Evolutionary conservation across 495 filamentous ascomycete species (phyloP).

Genomic region (Penicillium lividum): DNA sequence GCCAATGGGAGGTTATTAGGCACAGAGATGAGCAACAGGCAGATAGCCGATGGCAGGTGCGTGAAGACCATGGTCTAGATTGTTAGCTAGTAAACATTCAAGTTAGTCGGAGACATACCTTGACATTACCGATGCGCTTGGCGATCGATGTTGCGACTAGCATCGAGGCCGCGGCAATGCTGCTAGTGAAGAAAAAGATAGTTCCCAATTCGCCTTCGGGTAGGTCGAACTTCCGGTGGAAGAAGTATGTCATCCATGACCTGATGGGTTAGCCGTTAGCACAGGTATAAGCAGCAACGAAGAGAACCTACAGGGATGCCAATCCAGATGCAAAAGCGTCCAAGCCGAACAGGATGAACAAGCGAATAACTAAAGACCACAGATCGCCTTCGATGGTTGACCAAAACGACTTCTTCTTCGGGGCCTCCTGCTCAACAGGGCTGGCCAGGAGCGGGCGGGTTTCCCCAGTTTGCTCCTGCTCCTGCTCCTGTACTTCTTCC

Average conservation of each 20-base stretch:
- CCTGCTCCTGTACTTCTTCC: constrained; percentile 19
- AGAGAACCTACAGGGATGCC: constrained; percentile 58
- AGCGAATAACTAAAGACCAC: constrained; percentile 60
- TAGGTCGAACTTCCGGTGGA: constrained; percentile 73
- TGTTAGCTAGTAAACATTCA: constrained; percentile 5
- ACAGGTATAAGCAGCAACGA: background rate
- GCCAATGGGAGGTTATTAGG: constrained; percentile 55
- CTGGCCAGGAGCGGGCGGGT: constrained; percentile 49
- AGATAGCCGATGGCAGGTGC: constrained; percentile 74
- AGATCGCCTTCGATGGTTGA: constrained; percentile 58
- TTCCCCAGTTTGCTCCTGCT: constrained; percentile 29
- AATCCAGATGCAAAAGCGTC: constrained; percentile 81
- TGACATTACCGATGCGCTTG: constrained; percentile 74
- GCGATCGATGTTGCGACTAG: constrained; percentile 75
- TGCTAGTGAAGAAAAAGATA: constrained; percentile 65
- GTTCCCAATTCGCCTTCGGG: constrained; percentile 68
- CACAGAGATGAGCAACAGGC: constrained; percentile 68
- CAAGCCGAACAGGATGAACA: constrained; percentile 75
- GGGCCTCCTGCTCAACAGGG: constrained; percentile 7
- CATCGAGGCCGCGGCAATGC: constrained; percentile 67
- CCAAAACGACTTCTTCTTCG: constrained; percentile 35
- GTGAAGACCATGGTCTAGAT: constrained; percentile 80
- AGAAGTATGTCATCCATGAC: constrained; percentile 74
- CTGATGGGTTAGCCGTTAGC: constrained; percentile 24
- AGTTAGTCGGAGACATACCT: constrained; percentile 33